Base-by-base conservation (phyloP, 75 land plant genomes). In the Selaginella tamariscina region DNA sequence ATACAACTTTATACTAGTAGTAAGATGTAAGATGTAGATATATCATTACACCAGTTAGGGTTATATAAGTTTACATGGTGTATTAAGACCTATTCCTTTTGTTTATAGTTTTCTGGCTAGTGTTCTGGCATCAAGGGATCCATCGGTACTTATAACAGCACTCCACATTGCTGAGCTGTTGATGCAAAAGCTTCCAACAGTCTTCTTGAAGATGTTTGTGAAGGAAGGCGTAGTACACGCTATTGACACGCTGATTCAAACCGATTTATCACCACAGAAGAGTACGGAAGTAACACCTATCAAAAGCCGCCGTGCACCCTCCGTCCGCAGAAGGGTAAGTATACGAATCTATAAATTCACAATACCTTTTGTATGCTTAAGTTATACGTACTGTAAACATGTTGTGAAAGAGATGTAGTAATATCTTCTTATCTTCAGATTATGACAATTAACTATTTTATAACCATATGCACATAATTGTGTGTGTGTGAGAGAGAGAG, bases 151-250 rank as follows among this genome's bases (percentile, higher is more conserved):
- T 65, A 65, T 88, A 31, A 86, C 84, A 62, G 84, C 95, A 24
- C 78, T 94, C 56, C 94, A 89, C 68, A 94, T 94, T 70, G 86
- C 95, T 30, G 95, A 89, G 70, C 79, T 83, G 69, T 78, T 94
- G 1, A 89, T 94, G 95, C 84, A 84, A 68, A 94, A 94, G 72
- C 85, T 94, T 77, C 88, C 95, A 44, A 85, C 68, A 20, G 84
- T 76, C 0, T 94, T 89, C 62, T 74, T 85, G 15, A 85, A 85
- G 76, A 78, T 86, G 81, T 94, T 94, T 76, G 88, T 86, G 32
- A 83, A 88, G 70, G 98, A 94, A 79, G 98, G 98, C 56, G 95
- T 94, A 22, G 90, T 94, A 44, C 89, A 88, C 83, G 98, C 98
- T 28, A 70, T 94, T 30, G 95, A 86, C 28, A 27, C 78, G 31